Base-by-base conservation (phyloP, 805 yeast species). In the Zygoascus bituminiphila region DNA sequence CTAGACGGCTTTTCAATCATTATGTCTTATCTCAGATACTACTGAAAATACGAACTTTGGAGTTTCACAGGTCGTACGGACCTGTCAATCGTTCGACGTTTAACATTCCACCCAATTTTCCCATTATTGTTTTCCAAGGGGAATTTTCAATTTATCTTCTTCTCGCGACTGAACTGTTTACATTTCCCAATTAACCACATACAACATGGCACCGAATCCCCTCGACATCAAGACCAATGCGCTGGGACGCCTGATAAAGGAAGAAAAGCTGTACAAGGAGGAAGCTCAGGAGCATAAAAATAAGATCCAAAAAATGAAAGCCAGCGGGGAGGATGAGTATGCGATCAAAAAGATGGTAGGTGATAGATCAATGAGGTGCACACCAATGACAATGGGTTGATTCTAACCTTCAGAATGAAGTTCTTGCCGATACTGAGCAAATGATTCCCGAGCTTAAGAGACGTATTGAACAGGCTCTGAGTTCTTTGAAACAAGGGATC, bases 191-290 rank as follows among this genome's bases (percentile, higher is more conserved):
- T 9, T 29, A 48, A 44, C 19, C 20, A 17, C n/a, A 31, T n/a
- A 8, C 38, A 26, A 47, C 23, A 54, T 50, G 59, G 61, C 87
- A 1, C 93, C 91, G 25, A 70, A 86, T 1, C 79, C 73, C 51
- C 65, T 84, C 37, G 84, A 82, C 57, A 84, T 87, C 62, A 85
- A 84, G 56, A 72, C 76, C 33, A 78, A 75, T 50, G 88, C 95
- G 1, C 69, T 87, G 45, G 73, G 75, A 51, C 72, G 95, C 52
- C 68, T 88, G 14, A 57, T 81, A 36, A 84, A 84, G 55, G 95
- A 88, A 61, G 80, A 80, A 52, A 59, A 59, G 10, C 68, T 77
- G 29, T 87, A 86, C 61, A 67, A 72, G 22, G 69, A 73, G 48
- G 95, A 86, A 57, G 69, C 76, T 33, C 62, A 62, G 14, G 81